Base-by-base conservation (phyloP, 169 alveolate species). In the Pseudocohnilembus persalinus region DNA sequence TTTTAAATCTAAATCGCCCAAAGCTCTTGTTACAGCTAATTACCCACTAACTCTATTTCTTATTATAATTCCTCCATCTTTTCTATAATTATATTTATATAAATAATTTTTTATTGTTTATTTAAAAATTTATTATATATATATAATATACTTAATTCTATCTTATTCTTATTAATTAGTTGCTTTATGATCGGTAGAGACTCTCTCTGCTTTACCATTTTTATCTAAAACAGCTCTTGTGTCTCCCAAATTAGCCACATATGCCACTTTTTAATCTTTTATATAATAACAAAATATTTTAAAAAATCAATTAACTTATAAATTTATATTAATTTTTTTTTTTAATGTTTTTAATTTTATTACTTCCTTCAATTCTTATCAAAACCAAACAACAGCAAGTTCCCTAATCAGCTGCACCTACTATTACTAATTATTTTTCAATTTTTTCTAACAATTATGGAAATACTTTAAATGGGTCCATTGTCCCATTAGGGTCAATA, bases 221-320 rank as follows among this genome's bases (percentile, higher is more conserved):
- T 93, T 90, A 82, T 87, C 85, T 84, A 95, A 80, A 6, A 95
- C 96, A 64, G 96, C 95, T 68, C 96, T 84, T 28, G 96, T 92
- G 88, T 95, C 98, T 28, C 98, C 98, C 28, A 90, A 87, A 88
- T 95, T 95, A 27, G 96, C 97, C 1, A 93, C 83, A 82, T 95
- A 86, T 31, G 83, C 73, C 64, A 63, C 80, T 63, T 68, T 74
- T n/a, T 32, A 68, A 86, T 86, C 83, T 65, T 64, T 28, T 76
- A 65, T 73, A 26, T 77, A 33, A 30, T 85, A 85, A 25, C 11
- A 81, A 6, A 85, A n/a, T 28, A 89, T 88, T 75, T 76, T 11
- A 11, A 20, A 20, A 49, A 49, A 49, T 49, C 20, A 6, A 75
- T 6, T 75, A 75, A 26, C 28, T 4, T 0, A 32, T 1, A 20